These are phyloP conservation scores for Mycena venus DNA, from an alignment of 768 basidiomycete species.

Conservation along the genomic window DNA sequence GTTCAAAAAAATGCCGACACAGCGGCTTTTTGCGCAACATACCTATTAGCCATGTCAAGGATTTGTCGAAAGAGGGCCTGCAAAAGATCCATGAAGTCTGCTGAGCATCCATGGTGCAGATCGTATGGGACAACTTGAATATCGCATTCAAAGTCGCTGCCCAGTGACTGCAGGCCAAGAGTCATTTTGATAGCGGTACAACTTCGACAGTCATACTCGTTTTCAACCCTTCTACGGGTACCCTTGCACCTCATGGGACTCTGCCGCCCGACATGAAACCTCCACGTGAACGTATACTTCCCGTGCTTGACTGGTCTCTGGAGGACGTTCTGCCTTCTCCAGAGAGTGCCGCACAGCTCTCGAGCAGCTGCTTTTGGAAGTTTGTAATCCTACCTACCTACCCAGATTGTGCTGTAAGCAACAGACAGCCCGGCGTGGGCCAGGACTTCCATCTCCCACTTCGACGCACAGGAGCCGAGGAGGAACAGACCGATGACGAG, in stretches of 20 bases:
- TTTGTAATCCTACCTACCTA: too few species aligned
- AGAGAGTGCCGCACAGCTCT: neutral
- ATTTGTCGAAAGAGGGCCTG: too few species aligned
- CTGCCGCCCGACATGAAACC: too few species aligned
- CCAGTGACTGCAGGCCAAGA: constrained; percentile 38
- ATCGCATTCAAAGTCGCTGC: constrained; percentile 41
- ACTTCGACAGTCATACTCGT: constrained; percentile 41
- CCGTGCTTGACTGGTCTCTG: neutral
- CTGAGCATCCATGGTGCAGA: constrained; percentile 18
- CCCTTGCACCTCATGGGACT: constrained; percentile 20
- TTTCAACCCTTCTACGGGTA: constrained; percentile 19
- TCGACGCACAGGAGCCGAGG: too few species aligned
- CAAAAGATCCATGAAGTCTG: constrained; percentile 36
- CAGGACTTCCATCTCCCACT: too few species aligned
- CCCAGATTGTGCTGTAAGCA: too few species aligned
- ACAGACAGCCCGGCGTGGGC: too few species aligned
- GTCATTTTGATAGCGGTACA: constrained; percentile 47
- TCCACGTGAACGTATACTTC: constrained; percentile 6
- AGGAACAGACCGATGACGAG: too few species aligned
- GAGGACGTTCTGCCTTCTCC: neutral
- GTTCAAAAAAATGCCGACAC: too few species aligned
- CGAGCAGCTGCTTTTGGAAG: too few species aligned
- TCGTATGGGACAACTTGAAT: constrained; percentile 49
- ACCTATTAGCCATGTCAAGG: too few species aligned
- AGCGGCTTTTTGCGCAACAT: too few species aligned